Percentiles rank a stretch among this genome's conserved stretches.
Conservation (phyloP, 73 alveolate genomes). For the Tetrahymena malaccensis region DNA sequence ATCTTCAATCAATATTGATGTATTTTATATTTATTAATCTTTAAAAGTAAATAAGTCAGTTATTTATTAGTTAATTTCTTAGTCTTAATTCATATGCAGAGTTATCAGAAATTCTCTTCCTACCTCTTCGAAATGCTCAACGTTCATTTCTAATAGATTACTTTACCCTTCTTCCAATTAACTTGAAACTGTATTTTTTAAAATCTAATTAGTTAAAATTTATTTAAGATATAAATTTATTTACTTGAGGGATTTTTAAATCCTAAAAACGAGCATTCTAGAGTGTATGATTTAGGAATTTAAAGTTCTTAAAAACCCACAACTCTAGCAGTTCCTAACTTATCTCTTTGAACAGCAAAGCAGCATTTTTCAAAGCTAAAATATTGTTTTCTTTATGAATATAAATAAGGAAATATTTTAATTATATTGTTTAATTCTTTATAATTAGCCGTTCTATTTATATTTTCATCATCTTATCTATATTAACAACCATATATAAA, state of each 20-base stretch:
- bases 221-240: neutral
- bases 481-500: conserved; percentile 74
- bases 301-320: conserved; percentile 47
- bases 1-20: neutral
- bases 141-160: neutral
- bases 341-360: conserved; percentile 49
- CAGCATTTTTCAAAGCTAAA: conserved; percentile 45
- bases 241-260: conserved; percentile 19
- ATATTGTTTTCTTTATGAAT: conserved; percentile 16
- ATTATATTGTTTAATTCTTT: conserved; percentile 24
- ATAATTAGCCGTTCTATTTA: conserved; percentile 8
- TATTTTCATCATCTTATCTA: conserved; percentile 46
- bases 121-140: conserved; percentile 4
- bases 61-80: neutral
- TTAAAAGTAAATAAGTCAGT: neutral
- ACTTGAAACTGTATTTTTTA: neutral
- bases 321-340: conserved; percentile 53
- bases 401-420: conserved; percentile 39
- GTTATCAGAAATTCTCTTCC: neutral
- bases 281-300: conserved; percentile 47
- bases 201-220: neutral
- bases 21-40: neutral
- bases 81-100: neutral
- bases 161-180: neutral
- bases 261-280: conserved; percentile 55